phyloP scores from a whole-genome alignment of 768 basidiomycete genomes.

The Rhodotorula diobovata region DNA sequence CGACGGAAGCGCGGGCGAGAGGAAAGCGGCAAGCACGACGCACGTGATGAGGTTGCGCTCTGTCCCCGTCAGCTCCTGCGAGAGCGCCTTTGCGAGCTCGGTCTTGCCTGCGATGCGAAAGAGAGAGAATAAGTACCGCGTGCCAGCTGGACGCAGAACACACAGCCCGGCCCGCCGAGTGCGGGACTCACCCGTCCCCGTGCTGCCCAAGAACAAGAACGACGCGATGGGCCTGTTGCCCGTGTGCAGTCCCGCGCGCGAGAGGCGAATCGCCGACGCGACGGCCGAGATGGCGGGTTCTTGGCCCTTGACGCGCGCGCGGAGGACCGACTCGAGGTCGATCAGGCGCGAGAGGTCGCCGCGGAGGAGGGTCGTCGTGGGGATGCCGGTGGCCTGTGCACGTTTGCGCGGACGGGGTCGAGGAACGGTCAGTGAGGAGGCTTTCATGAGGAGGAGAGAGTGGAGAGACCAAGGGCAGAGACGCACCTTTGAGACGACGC shows the following conservation, averaged over 20 bases:
- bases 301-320: constrained; percentile 75
- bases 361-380: constrained; percentile 18
- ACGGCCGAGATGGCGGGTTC: constrained; percentile 74
- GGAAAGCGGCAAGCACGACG: neutral
- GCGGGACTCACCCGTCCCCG: constrained; percentile 59
- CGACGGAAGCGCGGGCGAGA: too few species aligned
- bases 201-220: constrained; percentile 53
- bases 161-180: too few species aligned
- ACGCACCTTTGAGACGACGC: constrained; percentile 34
- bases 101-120: constrained; percentile 53
- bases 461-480: neutral
- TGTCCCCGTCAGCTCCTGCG: constrained; percentile 80
- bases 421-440: constrained; percentile 62
- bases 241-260: constrained; percentile 83
- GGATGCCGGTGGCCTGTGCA: constrained; percentile 78
- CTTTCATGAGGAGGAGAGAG: too few species aligned
- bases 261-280: constrained; percentile 83
- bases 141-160: too few species aligned
- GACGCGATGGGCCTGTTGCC: constrained; percentile 85
- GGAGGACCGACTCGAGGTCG: constrained; percentile 79
- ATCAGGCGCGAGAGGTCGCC: constrained; percentile 64
- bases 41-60: constrained; percentile 36
- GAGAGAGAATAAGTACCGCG: neutral
- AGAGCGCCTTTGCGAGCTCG: constrained; percentile 79
- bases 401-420: too few species aligned